These are phyloP conservation scores for Staphylotrichum tortipilum DNA, from an alignment of 495 filamentous ascomycete genomes.

Conservation along the genomic window DNA sequence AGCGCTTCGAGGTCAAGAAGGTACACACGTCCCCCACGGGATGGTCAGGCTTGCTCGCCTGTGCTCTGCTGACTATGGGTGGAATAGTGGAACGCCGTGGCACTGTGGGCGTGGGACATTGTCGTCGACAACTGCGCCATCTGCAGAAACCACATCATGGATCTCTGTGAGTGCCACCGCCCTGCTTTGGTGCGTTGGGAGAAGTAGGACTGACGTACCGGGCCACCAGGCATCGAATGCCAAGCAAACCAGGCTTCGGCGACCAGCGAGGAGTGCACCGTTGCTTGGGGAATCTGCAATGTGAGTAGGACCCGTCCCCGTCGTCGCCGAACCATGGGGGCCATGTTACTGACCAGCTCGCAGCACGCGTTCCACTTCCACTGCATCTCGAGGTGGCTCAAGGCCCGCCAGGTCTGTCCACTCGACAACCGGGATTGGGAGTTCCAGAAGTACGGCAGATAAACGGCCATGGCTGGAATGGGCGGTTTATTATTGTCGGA, in stretches of 20 bases:
- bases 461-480: slow-evolving; percentile 11
- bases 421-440: slow-evolving; percentile 99
- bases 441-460: slow-evolving; percentile 93
- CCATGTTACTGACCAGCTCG: slow-evolving; percentile 10
- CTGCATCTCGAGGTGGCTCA: slow-evolving; percentile 98
- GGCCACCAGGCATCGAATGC: slow-evolving; percentile 76
- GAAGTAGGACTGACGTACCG: not conserved
- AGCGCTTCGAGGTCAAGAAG: slow-evolving; percentile 98
- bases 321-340: not conserved
- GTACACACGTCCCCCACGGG: slow-evolving; percentile 36
- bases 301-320: slow-evolving; percentile 42
- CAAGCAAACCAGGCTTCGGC: slow-evolving; percentile 99
- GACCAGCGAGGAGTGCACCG: slow-evolving; percentile 95
- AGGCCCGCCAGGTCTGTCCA: slow-evolving; percentile 98
- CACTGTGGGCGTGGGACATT: slow-evolving; percentile 99
- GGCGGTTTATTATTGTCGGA: too few species aligned
- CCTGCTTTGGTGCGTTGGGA: too few species aligned
- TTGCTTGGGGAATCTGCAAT: slow-evolving; percentile 99
- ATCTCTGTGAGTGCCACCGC: slow-evolving; percentile 67
- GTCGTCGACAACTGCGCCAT: slow-evolving; percentile 99
- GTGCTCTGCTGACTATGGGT: slow-evolving; percentile 14
- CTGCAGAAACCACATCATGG: slow-evolving; percentile 99
- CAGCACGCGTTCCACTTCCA: slow-evolving; percentile 99
- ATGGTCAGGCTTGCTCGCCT: not conserved
- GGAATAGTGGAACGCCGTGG: slow-evolving; percentile 99